A percentile compares a stretch with the other conserved stretches of the same genome.
phyloP scores from a whole-genome alignment of 2,329 filamentous ascomycete species.

The Botryotinia globosa region DNA sequence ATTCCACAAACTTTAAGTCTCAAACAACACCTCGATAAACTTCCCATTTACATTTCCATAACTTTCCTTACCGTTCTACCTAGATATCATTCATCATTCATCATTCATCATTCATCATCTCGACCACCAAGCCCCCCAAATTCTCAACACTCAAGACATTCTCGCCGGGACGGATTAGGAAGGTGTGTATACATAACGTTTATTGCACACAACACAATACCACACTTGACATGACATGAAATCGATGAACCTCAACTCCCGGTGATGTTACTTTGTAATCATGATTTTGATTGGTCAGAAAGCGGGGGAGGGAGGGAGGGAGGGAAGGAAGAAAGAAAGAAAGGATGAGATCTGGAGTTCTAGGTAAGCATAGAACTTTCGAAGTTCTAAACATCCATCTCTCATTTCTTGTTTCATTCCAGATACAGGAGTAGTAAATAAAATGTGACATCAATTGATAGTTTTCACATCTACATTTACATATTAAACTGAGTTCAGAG shows the following conservation, averaged over 20 bases:
- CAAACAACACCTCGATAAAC: background rate
- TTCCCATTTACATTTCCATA: background rate
- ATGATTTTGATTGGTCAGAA: background rate
- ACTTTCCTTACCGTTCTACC: background rate
- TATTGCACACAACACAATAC: background rate
- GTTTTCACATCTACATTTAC: background rate
- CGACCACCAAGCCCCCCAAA: background rate
- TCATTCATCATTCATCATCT: background rate
- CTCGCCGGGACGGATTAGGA: background rate
- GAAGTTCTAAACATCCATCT: background rate
- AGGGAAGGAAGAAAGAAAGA: background rate
- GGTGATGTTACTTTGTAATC: background rate
- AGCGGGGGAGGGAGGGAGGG: background rate
- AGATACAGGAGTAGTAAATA: background rate
- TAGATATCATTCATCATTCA: background rate
- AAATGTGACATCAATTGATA: background rate
- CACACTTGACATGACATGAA: background rate
- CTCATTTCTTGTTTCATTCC: background rate
- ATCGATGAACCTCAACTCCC: background rate
- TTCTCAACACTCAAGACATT: background rate
- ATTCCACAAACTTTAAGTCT: background rate
- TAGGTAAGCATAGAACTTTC: background rate
- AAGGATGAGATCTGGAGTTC: background rate
- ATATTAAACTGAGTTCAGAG: background rate
- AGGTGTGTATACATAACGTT: background rate